phyloP scores from a whole-genome alignment of 148 eudicot species.

The Hydrangea macrophylla region DNA sequence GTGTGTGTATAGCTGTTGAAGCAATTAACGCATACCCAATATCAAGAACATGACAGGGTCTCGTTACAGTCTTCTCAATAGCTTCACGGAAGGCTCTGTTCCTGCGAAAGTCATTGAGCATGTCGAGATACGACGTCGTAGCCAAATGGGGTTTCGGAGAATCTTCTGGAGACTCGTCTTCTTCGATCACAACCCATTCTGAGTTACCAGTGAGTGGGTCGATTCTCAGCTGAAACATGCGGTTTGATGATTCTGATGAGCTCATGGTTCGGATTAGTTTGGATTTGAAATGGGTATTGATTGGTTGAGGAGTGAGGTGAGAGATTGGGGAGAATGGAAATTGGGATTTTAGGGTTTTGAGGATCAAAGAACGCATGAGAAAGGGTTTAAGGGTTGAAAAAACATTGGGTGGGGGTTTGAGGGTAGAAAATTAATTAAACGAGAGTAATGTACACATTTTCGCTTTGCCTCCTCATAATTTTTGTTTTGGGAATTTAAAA shows the following conservation, averaged over 20 bases:
- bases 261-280: slow-evolving; percentile 28
- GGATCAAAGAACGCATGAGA: slow-evolving; percentile 7
- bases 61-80: slow-evolving; percentile 61
- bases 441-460: too few species aligned
- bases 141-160: slow-evolving; percentile 38
- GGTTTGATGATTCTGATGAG: slow-evolving; percentile 31
- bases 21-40: slow-evolving; percentile 54
- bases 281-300: slow-evolving; percentile 14
- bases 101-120: slow-evolving; percentile 70
- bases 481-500: too few species aligned
- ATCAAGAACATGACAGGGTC: slow-evolving; percentile 74
- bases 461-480: too few species aligned
- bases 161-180: slow-evolving; percentile 28
- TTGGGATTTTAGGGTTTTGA: slow-evolving; percentile 27
- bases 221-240: slow-evolving; percentile 68
- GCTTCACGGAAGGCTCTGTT: slow-evolving; percentile 67
- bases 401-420: too few species aligned
- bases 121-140: slow-evolving; percentile 77
- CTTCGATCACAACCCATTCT: slow-evolving; percentile 75
- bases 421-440: too few species aligned
- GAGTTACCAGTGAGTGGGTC: slow-evolving; percentile 77
- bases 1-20: not conserved
- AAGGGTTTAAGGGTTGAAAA: slow-evolving; percentile 9
- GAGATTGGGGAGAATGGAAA: slow-evolving; percentile 1
- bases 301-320: not conserved